A percentile compares a stretch with the other conserved stretches of the same genome.
phyloP scores from a whole-genome alignment of 768 basidiomycete genomes.

The Tulasnella sp. region DNA sequence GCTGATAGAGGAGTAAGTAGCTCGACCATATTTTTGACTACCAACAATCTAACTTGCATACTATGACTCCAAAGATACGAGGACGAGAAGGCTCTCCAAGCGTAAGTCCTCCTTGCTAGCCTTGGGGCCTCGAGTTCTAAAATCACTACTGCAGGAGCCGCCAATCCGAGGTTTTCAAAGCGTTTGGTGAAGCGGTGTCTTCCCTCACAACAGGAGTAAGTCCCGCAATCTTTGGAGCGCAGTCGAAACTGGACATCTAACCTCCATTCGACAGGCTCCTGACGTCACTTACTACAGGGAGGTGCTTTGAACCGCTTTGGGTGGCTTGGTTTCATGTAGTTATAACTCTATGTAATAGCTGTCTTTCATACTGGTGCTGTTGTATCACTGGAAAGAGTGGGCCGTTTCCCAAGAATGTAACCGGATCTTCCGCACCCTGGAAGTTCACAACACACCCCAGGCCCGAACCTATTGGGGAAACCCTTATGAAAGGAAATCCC shows the following conservation, averaged over 20 bases:
- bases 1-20: constrained; percentile 11
- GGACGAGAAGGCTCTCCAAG: constrained; percentile 12
- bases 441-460: too few relatives aligned
- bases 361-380: too few relatives aligned
- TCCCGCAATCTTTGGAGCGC: neutral
- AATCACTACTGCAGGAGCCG: neutral
- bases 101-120: neutral
- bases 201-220: neutral
- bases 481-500: too few relatives aligned
- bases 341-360: too few relatives aligned
- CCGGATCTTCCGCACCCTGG: too few relatives aligned
- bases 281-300: constrained; percentile 7
- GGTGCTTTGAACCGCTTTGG: neutral
- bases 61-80: constrained; percentile 11
- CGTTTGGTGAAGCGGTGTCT: neutral
- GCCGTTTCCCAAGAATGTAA: too few relatives aligned
- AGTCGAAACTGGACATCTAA: neutral
- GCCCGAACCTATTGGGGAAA: too few relatives aligned
- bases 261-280: neutral
- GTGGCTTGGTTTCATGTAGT: too few relatives aligned
- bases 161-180: neutral
- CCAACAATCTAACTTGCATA: neutral
- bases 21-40: too few relatives aligned
- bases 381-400: too few relatives aligned
- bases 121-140: neutral